Evolutionary conservation across 148 eudicot species (phyloP).

Genomic region (Heliosperma pusillum): DNA sequence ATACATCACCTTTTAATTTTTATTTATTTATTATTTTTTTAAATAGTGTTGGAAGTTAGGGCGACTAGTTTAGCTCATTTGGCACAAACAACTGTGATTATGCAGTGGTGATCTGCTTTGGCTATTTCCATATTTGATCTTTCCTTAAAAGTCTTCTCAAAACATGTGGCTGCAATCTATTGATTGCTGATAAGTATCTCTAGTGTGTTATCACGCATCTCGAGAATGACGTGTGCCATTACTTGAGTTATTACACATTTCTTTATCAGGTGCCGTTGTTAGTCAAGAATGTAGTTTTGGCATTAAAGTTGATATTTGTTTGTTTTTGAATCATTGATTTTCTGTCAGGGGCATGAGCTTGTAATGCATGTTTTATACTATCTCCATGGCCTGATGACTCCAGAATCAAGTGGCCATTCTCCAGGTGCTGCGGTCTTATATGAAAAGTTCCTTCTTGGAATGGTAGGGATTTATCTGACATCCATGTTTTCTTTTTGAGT

Average conservation of each 20-base stretch:
- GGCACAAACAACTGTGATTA: neutral
- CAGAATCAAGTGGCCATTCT: conserved; percentile 44
- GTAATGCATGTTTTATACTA: conserved; percentile 84
- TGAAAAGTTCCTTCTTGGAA: conserved; percentile 80
- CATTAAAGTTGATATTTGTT: conserved; percentile 3
- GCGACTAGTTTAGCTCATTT: neutral
- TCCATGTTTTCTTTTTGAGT: neutral
- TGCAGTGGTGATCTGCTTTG: neutral
- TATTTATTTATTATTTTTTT: too few species aligned
- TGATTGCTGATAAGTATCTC: neutral
- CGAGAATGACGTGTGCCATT: neutral
- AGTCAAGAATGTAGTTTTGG: neutral
- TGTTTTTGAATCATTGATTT: conserved; percentile 13
- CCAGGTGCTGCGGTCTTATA: conserved; percentile 57
- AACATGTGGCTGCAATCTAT: neutral
- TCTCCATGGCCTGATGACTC: conserved; percentile 48
- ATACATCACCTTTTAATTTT: neutral
- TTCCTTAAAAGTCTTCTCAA: neutral
- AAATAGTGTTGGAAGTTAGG: neutral
- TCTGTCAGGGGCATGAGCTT: conserved; percentile 91
- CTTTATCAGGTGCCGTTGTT: neutral
- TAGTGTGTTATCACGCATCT: neutral
- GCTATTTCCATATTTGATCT: neutral
- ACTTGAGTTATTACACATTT: neutral
- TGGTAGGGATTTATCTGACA: conserved; percentile 43